phyloP scores from a whole-genome alignment of 257 asterid species.

The Solanum peruvianum region DNA sequence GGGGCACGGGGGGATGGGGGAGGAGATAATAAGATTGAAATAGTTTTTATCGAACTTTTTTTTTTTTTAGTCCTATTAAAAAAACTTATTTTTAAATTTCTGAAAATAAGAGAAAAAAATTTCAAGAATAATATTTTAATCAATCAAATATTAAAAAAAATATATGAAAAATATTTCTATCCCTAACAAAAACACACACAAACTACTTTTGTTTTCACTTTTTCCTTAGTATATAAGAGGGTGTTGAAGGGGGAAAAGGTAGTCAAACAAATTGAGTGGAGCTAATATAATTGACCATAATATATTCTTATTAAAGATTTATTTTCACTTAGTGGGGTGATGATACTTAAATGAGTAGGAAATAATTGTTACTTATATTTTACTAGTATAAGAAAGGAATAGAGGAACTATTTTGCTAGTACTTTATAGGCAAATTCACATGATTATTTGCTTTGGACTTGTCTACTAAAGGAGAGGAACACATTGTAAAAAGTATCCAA shows the following conservation, averaged over 20 bases:
- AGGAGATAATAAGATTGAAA: background rate
- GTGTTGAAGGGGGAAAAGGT: conserved; percentile 19
- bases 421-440: background rate
- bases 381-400: background rate
- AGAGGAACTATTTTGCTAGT: background rate
- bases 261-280: conserved; percentile 36
- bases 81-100: background rate
- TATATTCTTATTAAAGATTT: conserved; percentile 23
- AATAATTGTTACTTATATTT: conserved; percentile 23
- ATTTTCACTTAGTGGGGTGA: conserved; percentile 25
- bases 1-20: background rate
- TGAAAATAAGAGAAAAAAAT: background rate
- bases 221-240: background rate
- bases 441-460: background rate
- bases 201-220: background rate
- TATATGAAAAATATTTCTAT: background rate
- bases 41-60: background rate
- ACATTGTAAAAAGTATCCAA: conserved; percentile 9
- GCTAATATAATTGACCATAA: conserved; percentile 13
- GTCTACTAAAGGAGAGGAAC: background rate
- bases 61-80: background rate
- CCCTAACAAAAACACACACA: background rate
- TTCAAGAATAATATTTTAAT: background rate
- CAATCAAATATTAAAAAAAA: background rate
- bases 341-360: conserved; percentile 45